Conservation (phyloP, 352 stramenopile genomes). For the Pythium pyrilobum region DNA sequence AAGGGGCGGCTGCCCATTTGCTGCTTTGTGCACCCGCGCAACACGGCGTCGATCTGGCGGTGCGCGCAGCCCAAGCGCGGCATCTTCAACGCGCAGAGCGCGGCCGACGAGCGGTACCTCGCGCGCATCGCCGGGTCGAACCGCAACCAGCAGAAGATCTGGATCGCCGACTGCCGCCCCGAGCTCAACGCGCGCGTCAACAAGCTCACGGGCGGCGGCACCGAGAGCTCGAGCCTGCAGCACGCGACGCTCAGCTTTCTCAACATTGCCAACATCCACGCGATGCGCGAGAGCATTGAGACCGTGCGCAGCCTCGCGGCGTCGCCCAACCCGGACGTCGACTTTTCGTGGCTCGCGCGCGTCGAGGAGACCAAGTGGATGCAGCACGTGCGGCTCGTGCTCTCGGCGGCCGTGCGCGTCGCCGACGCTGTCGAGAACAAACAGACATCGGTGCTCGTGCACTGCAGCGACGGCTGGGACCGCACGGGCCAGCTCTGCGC, state of each 20-base stretch:
- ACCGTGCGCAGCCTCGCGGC: conserved; percentile 46
- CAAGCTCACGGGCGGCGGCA: conserved; percentile 86
- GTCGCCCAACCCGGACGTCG: conserved; percentile 40
- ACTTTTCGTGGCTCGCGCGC: conserved; percentile 52
- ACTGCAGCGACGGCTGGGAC: conserved; percentile 92
- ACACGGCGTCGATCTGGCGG: conserved; percentile 71
- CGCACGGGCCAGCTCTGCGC: conserved; percentile 82
- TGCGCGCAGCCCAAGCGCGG: conserved; percentile 85
- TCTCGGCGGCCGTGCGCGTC: conserved; percentile 62
- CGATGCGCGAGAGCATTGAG: conserved; percentile 86
- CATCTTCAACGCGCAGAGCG: conserved; percentile 72
- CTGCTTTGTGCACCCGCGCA: conserved; percentile 68
- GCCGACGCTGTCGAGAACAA: conserved; percentile 62
- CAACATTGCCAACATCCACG: conserved; percentile 93
- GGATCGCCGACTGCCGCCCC: conserved; percentile 88
- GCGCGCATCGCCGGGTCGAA: conserved; percentile 45
- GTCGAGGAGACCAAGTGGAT: conserved; percentile 85
- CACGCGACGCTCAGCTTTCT: conserved; percentile 82
- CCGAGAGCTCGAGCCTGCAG: conserved; percentile 71
- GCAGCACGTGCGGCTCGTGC: conserved; percentile 57
- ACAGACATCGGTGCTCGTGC: conserved; percentile 77
- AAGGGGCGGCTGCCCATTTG: conserved; percentile 81
- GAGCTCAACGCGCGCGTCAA: conserved; percentile 90
- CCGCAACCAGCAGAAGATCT: conserved; percentile 44
- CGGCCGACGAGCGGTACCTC: conserved; percentile 72